Percentiles rank a stretch among this genome's conserved stretches.
These are phyloP conservation scores for Podila clonocystis DNA, from an alignment of 192 early-diverging fungal genomes.

Conservation along the genomic window DNA sequence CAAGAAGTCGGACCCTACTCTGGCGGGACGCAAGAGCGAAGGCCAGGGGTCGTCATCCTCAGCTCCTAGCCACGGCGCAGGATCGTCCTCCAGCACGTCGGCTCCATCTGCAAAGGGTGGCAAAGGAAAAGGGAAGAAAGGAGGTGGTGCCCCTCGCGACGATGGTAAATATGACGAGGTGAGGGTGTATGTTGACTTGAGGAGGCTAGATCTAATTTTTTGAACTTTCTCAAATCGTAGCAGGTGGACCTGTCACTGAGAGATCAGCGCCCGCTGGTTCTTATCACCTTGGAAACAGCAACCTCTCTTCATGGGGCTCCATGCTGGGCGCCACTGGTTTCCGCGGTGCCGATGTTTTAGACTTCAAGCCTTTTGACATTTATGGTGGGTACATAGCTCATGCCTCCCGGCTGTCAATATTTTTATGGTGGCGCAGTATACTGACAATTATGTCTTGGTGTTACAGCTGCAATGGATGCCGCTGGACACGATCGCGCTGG, in stretches of 20 bases:
- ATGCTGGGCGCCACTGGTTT: constrained; percentile 11
- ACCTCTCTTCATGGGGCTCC: not conserved
- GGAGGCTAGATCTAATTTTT: no score
- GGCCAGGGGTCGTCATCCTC: not conserved
- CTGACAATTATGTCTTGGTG: not conserved
- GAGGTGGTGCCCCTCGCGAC: constrained; percentile 6
- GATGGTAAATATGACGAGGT: not conserved
- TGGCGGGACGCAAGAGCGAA: not conserved
- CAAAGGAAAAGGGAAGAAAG: constrained; percentile 5
- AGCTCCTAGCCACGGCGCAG: not conserved
- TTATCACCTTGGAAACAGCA: constrained; percentile 2
- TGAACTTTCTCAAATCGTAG: no score
- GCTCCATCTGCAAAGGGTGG: not conserved
- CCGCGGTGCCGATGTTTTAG: not conserved
- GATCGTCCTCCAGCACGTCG: not conserved
- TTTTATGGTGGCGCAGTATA: not conserved
- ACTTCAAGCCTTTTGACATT: constrained; percentile 14
- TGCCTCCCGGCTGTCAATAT: no score
- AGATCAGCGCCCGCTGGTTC: not conserved
- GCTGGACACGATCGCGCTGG: not conserved
- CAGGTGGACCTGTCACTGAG: no score
- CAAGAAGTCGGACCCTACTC: not conserved
- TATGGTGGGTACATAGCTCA: not conserved
- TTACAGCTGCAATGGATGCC: constrained; percentile 5
- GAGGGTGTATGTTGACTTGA: no score